These are phyloP conservation scores for Samsoniella hepiali DNA, from an alignment of 2,329 filamentous ascomycete genomes.

Conservation along the genomic window DNA sequence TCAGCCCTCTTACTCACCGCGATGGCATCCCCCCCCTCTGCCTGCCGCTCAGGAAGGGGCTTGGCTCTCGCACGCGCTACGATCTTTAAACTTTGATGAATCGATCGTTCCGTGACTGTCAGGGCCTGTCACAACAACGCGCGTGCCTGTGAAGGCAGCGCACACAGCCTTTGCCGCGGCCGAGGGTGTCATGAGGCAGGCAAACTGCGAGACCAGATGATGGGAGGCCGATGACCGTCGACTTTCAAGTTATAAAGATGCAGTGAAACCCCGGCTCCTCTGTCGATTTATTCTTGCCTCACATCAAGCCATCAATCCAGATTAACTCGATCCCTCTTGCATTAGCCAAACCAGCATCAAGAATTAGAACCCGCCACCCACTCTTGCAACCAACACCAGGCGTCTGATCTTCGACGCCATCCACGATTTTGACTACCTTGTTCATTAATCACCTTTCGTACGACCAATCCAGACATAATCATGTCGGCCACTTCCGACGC, in stretches of 20 bases:
- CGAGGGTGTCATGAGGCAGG: neutral
- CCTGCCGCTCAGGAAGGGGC: too few species aligned
- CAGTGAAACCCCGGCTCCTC: neutral
- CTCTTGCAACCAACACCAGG: neutral
- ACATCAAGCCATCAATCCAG: neutral
- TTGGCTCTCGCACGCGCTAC: slow-evolving; percentile 10
- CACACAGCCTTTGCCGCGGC: neutral
- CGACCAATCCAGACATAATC: neutral
- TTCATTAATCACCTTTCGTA: neutral
- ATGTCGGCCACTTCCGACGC: slow-evolving; percentile 1
- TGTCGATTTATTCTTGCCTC: neutral
- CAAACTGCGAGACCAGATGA: neutral
- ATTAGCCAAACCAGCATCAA: neutral
- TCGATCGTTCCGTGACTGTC: neutral
- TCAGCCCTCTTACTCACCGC: neutral
- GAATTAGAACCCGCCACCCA: neutral
- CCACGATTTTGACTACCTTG: neutral
- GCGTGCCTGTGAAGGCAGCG: neutral
- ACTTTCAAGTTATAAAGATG: slow-evolving; percentile 9
- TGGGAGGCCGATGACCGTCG: slow-evolving; percentile 6
- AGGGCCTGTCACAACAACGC: neutral
- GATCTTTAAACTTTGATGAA: neutral
- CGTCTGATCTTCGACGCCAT: neutral
- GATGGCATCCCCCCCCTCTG: neutral
- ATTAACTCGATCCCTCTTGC: neutral